phyloP scores from a whole-genome alignment of 2,329 filamentous ascomycete species.

The Ceratocystis diversiconidia region DNA sequence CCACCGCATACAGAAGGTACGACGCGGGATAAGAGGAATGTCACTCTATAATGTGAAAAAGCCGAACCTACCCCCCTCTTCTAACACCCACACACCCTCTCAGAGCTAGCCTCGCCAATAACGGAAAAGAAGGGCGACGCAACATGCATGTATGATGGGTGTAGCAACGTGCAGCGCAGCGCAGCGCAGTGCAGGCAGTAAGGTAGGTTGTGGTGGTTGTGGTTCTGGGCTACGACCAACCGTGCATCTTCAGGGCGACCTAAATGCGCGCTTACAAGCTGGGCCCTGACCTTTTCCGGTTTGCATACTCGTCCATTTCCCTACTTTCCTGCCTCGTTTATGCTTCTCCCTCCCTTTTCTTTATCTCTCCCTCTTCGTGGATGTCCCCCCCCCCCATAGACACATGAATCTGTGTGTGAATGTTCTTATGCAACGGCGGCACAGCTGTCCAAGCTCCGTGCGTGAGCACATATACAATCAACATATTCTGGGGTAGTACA shows the following conservation, averaged over 20 bases:
- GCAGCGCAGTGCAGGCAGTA: not conserved
- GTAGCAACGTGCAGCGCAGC: not conserved
- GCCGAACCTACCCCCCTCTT: not conserved
- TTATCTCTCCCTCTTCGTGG: not conserved
- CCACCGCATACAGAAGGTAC: constrained; percentile 2
- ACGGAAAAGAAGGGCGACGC: not conserved
- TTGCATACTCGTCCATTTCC: not conserved
- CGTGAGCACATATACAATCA: not conserved
- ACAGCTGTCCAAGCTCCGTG: not conserved
- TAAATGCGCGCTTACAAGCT: not conserved
- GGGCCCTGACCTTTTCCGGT: not conserved
- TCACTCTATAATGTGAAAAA: not conserved
- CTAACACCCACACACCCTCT: not conserved
- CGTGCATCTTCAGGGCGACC: not conserved
- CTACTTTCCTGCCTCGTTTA: not conserved
- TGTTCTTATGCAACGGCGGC: not conserved
- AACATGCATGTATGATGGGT: not conserved
- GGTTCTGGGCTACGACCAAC: not conserved
- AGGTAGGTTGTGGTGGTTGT: not conserved
- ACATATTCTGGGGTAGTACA: not conserved
- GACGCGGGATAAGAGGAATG: not conserved
- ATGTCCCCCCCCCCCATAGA: not conserved
- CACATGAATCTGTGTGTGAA: not conserved
- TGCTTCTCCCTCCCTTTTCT: not conserved
- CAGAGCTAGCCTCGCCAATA: not conserved